Base-by-base conservation (phyloP, 106 monocot species). In the Dioscorea zingiberensis region DNA sequence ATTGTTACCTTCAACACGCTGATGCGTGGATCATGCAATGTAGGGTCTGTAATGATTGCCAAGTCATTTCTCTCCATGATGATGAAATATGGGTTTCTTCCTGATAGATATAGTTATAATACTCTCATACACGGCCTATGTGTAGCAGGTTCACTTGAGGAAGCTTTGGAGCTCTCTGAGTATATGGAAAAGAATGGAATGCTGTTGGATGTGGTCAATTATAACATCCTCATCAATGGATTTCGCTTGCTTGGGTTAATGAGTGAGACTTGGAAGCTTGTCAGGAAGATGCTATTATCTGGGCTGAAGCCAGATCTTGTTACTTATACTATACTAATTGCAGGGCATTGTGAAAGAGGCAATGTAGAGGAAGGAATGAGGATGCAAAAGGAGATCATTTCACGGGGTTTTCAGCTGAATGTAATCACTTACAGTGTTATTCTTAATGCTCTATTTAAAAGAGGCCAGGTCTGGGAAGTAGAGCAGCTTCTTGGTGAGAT, bases 371-470 rank as follows among this genome's bases (percentile, higher is more conserved):
- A 77, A 70, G 92, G 76, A 25, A 54, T 87, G 74, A 69, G 55
- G 69, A 72, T 85, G 48, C 48, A 49, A 58, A 72, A 80, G 55
- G 79, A 87, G 48, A 75, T 87, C 29, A 55, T 81, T 58, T 55
- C 27, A 7, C 49, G 64, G 56, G 87, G 87, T 4, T 74, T 73
- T 60, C 64, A 78, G 63, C 58, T 87, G 55, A 87, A 81, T 71
- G 72, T 92, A 47, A 59, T 92, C 25, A 75, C 87, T 11, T 87
- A 87, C 59, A 92, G 81, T 49, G 82, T 92, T 19, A 75, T 92
- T 51, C 27, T 92, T 13, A 82, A 82, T 69, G 73, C 79, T 49
- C 69, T 92, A 13, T 75, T 53, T 46, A 84, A 79, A 68, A 65
- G 25, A 17, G 84, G 87, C 2, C 60, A 15, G 19, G 27, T 81